Evolutionary conservation across 768 basidiomycete genomes (phyloP), one percentile per base, ranked within the genome.

Genomic region (Suillus subaureus): DNA sequence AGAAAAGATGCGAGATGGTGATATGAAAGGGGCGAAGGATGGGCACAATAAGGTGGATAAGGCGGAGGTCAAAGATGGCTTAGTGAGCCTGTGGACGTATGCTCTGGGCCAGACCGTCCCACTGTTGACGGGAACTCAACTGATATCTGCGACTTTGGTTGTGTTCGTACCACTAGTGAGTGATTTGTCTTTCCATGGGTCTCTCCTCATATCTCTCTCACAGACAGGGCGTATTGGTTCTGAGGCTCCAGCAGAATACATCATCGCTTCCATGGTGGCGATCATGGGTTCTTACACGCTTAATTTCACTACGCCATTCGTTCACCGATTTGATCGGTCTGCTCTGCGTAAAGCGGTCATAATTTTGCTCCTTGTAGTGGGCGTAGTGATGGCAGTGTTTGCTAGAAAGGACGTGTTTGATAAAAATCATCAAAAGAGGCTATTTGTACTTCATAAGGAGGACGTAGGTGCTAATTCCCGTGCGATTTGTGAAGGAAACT

Each of bases 121-220:
- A 9, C 74, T 92, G 31, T 72, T 87, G 12, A 80, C 84, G 0
- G 89, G 91, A 26, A 77, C 83, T 0, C 82, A 91, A 69, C 72
- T 92, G 40, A 72, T 87, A 45, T 74, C 84, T 49, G 82, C 87
- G 6, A 86, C 91, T 4, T 70, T 93, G 51, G 92, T 96, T 54
- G 90, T 98, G 26, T 97, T 99, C 71, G 93, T 97, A 0, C 97
- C 97, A 8, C 77, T 97, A 71, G 92, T 92, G 67, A 61, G 85
- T 77, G 16, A 26, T n/a, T 16, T 15, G 15, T 26, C 16, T 62
- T 49, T 37, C 12, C 23, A 26, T 61, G 26, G 23, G 5, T 6
- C n/a, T 61, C 23, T 15, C 7, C 57, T 51, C 13, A 42, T 33
- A 4, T n/a, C 55, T 16, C 23, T 37, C n/a, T 64, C 57, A 7